Evolutionary conservation across 2,329 filamentous ascomycete genomes (phyloP), one percentile per base, ranked within the genome.

Genomic region (Nemania sp.): DNA sequence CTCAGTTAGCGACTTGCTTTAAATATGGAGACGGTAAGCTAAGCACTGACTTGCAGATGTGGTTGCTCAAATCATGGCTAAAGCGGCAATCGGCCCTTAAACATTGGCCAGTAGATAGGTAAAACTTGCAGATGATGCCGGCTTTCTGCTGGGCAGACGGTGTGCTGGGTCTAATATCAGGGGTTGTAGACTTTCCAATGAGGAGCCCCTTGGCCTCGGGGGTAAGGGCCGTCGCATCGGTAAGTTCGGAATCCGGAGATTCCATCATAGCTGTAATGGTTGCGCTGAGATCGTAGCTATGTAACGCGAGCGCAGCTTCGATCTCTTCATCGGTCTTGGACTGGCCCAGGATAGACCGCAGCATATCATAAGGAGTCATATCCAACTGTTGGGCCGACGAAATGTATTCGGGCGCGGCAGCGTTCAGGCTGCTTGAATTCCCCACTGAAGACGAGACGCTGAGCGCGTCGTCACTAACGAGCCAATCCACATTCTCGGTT

Each of bases 301-400:
- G 93, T 53, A 85, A 80, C 61, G 93, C 90, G 41, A 99, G 80
- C 4, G 93, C 90, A n/a, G 86, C 81, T 69, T 97, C 92, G 42
- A 99, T 93, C 72, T 99, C 94, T 46, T 97, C 92, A 65, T 97
- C 93, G 2, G 90, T 88, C 66, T 89, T 88, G 49, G 90, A 86
- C 64, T 94, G 91, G 42, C 93, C 91, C 22, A 99, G 79, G 34
- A 99, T 95, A 5, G 93, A 97, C 57, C 94, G 89, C 51, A 99
- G 80, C 83, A 99, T 97, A 69, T 99, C 94, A 73, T 97, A 96
- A 0, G 94, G 93, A 54, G 90, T 95, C 93, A 99, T 97, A 67
- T 97, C 92, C 52, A 85, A 83, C 66, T 89, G 88, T 68, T 87
- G 83, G n/a, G n/a, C n/a, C 44, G 80, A 75, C 26, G 80, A 77